Percentiles rank a stretch among this genome's conserved stretches.
phyloP scores from a whole-genome alignment of 495 filamentous ascomycete genomes.

The Podospora pseudoanserina region DNA sequence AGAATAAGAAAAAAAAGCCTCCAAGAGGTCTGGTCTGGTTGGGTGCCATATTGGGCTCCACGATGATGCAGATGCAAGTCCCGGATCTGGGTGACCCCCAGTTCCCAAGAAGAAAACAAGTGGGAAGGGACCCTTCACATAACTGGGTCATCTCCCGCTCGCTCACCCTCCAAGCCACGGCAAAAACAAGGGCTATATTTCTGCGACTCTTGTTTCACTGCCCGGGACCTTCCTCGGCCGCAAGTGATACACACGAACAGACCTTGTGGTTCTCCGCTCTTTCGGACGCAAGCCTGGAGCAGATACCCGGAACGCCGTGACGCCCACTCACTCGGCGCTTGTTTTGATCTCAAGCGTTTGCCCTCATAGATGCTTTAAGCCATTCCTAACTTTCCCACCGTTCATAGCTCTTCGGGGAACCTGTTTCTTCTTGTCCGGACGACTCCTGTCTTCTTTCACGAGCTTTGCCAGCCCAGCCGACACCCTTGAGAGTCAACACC shows the following conservation, averaged over 20 bases:
- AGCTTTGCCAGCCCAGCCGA: neutral
- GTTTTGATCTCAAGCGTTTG: neutral
- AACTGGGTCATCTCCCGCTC: neutral
- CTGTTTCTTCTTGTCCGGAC: no score
- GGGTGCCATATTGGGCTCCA: constrained; percentile 6
- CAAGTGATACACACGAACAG: neutral
- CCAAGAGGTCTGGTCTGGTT: neutral
- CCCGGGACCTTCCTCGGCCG: neutral
- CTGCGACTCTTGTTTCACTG: neutral
- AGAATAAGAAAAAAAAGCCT: constrained; percentile 5
- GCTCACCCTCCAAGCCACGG: neutral
- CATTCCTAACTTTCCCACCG: neutral
- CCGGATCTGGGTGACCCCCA: constrained; percentile 4
- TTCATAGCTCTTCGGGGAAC: neutral
- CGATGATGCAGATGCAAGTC: neutral
- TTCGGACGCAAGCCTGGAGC: constrained; percentile 10
- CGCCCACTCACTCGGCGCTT: constrained; percentile 4
- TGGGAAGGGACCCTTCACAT: neutral
- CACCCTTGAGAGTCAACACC: neutral
- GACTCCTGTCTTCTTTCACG: neutral
- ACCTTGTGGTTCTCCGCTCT: neutral
- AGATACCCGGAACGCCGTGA: constrained; percentile 11
- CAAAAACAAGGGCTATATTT: neutral
- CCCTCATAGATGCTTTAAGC: neutral
- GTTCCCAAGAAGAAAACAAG: neutral